Conservation (phyloP, 1,284 basidiomycete species). For the Ceratobasidium sp. region DNA sequence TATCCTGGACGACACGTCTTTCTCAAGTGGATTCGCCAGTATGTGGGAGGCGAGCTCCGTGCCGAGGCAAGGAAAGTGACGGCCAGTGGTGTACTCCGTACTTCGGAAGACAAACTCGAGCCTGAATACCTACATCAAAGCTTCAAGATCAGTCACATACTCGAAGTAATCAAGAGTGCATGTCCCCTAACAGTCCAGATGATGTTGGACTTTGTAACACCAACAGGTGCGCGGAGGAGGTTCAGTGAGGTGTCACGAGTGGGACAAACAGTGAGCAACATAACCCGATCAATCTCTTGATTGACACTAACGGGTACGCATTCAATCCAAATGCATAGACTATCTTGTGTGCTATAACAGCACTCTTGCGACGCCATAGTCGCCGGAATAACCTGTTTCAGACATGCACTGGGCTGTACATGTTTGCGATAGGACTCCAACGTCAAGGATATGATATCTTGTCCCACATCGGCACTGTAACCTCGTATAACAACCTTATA, state of each 20-base stretch:
- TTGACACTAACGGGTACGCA: background rate
- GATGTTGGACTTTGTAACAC: conserved; percentile 7
- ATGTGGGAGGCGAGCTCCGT: background rate
- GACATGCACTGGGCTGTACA: conserved; percentile 52
- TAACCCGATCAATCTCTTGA: background rate
- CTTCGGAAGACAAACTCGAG: background rate
- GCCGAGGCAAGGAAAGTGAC: background rate
- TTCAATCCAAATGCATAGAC: background rate
- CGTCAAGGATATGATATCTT: conserved; percentile 52
- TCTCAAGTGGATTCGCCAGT: background rate
- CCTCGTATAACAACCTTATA: conserved; percentile 50
- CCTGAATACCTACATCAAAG: conserved; percentile 2
- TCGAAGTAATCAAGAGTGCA: background rate
- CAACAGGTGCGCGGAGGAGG: background rate
- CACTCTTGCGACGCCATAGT: conserved; percentile 52
- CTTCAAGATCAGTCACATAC: conserved; percentile 8
- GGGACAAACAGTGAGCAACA: conserved; percentile 1
- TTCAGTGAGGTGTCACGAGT: background rate
- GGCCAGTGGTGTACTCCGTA: background rate
- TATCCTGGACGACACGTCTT: background rate
- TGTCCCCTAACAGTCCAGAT: background rate
- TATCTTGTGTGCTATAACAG: background rate
- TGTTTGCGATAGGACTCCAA: conserved; percentile 52
- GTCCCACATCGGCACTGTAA: conserved; percentile 48
- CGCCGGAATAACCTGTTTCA: conserved; percentile 51